Conservation (phyloP, 352 stramenopile species). For the Globisporangium megalacanthum region DNA sequence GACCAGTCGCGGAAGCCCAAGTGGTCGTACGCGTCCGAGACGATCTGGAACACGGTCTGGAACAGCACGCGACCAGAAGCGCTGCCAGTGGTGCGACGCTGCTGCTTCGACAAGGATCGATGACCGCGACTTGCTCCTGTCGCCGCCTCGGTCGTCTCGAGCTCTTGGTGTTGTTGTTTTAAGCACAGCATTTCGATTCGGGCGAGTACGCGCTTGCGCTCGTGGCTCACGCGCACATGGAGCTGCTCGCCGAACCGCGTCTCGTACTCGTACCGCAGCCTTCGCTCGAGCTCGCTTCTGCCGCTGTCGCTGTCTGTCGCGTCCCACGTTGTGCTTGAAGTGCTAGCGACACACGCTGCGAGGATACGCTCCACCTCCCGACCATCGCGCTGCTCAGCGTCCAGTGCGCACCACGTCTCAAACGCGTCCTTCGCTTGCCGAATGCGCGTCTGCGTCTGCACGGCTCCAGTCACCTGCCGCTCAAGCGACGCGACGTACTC, state of each 20-base stretch:
- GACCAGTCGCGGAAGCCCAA: conserved; percentile 42
- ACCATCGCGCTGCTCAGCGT: background rate
- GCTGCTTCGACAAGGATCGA: background rate
- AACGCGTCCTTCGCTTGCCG: background rate
- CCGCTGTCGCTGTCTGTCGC: background rate
- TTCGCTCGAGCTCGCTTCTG: conserved; percentile 20
- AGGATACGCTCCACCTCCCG: conserved; percentile 15
- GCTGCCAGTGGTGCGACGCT: background rate
- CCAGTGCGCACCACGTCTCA: conserved; percentile 1
- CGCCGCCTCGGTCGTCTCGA: conserved; percentile 1
- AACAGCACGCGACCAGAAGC: conserved; percentile 14
- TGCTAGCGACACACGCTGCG: conserved; percentile 14
- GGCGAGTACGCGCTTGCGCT: conserved; percentile 45
- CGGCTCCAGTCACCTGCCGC: conserved; percentile 14
- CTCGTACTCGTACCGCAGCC: conserved; percentile 45
- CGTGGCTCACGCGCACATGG: conserved; percentile 44
- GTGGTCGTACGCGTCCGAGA: conserved; percentile 38
- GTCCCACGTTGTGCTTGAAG: no score
- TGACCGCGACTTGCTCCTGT: background rate
- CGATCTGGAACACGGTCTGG: conserved; percentile 21
- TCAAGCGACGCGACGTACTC: conserved; percentile 22
- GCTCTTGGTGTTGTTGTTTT: background rate
- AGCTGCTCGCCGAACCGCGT: conserved; percentile 46
- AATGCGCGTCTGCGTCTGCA: conserved; percentile 1
- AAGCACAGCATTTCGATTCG: conserved; percentile 44